phyloP scores from a whole-genome alignment of 192 early-diverging fungal genomes.

The Coemansia interrupta region DNA sequence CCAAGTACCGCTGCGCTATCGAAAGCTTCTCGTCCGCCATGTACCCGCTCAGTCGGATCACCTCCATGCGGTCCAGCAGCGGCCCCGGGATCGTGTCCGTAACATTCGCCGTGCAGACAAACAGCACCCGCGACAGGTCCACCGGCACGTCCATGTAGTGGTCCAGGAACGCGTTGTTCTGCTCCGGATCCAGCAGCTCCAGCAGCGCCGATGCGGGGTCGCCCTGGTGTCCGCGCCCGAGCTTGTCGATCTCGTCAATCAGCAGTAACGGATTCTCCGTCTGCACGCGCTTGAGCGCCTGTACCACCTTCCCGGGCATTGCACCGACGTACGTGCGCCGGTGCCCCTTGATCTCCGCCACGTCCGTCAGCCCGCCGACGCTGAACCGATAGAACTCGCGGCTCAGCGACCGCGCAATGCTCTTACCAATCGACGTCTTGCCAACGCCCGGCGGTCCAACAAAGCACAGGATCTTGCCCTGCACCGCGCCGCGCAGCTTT shows the following conservation, averaged over 20 bases:
- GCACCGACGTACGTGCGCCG: constrained; percentile 98
- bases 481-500: constrained; percentile 89
- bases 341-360: constrained; percentile 99
- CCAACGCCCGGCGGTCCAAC: constrained; percentile 99
- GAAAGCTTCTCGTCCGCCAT: constrained; percentile 85
- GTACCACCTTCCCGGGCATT: constrained; percentile 99
- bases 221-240: constrained; percentile 96
- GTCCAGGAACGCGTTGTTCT: constrained; percentile 95
- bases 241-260: constrained; percentile 99
- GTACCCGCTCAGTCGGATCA: constrained; percentile 90
- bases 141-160: constrained; percentile 99
- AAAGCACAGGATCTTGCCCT: constrained; percentile 97
- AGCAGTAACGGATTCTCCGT: constrained; percentile 96
- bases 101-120: constrained; percentile 98
- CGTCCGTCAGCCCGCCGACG: constrained; percentile 95
- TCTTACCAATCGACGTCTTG: constrained; percentile 97
- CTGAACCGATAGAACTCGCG: constrained; percentile 96
- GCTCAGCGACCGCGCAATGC: constrained; percentile 89
- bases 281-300: constrained; percentile 97
- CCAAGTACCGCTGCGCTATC: constrained; percentile 92
- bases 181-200: constrained; percentile 96
- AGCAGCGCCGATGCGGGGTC: constrained; percentile 95
- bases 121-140: constrained; percentile 95
- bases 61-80: constrained; percentile 98
- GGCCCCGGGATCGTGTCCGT: constrained; percentile 97